A percentile compares a stretch with the other conserved stretches of the same genome.
These are phyloP conservation scores for Carex myosuroides DNA, from an alignment of 176 grass and related monocot genomes.

Conservation along the genomic window DNA sequence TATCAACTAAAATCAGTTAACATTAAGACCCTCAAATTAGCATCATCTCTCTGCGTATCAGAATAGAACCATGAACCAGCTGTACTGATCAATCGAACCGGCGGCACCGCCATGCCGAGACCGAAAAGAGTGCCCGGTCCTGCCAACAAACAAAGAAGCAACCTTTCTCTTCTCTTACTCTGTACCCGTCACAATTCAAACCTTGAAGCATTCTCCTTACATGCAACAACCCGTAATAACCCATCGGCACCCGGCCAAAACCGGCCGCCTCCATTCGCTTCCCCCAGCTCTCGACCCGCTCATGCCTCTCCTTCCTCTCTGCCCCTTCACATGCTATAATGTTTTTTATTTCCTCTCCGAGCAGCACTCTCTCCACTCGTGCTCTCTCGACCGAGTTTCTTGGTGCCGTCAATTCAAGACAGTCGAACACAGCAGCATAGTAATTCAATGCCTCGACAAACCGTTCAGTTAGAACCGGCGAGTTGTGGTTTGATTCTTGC, in stretches of 20 bases:
- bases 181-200: slow-evolving; percentile 59
- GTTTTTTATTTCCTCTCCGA: slow-evolving; percentile 87
- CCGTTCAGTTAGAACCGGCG: slow-evolving; percentile 44
- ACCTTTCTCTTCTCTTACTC: slow-evolving; percentile 54
- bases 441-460: slow-evolving; percentile 87
- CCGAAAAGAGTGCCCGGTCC: slow-evolving; percentile 68
- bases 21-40: background rate
- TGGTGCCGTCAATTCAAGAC: slow-evolving; percentile 58
- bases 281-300: slow-evolving; percentile 65
- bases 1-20: background rate
- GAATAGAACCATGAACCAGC: background rate
- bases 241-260: slow-evolving; percentile 41
- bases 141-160: slow-evolving; percentile 91
- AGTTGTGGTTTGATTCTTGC: slow-evolving; percentile 92
- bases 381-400: slow-evolving; percentile 68
- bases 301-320: slow-evolving; percentile 72
- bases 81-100: slow-evolving; percentile 50
- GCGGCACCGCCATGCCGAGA: slow-evolving; percentile 76
- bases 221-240: slow-evolving; percentile 74
- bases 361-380: slow-evolving; percentile 61
- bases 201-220: slow-evolving; percentile 52
- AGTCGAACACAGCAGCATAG: slow-evolving; percentile 91
- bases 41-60: background rate
- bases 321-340: slow-evolving; percentile 69
- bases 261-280: slow-evolving; percentile 45